Evolutionary conservation across 257 asterid genomes (phyloP), one percentile per base, ranked within the genome.

Genomic region (Datura wrightii): DNA sequence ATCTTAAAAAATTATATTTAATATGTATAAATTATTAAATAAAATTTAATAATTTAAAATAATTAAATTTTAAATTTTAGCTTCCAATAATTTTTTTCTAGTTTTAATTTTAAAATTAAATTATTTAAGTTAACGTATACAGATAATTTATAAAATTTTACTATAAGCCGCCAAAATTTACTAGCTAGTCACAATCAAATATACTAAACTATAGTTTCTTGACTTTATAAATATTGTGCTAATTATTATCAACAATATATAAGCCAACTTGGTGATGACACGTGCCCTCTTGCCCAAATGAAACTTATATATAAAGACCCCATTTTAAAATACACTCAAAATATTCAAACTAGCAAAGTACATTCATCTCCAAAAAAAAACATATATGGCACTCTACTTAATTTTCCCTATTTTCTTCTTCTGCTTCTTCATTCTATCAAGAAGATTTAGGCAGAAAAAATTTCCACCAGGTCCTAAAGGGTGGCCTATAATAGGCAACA

Each of bases 401-500:
- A 39, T 83, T 66, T 7, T 87, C 86, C 91, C 92, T 46, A 72
- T 46, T 1, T 6, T 46, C 52, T 46, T 87, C 14, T 72, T 87
- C 1, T 42, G 86, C 87, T 50, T 55, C 60, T 42, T 42, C 6
- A 0, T 71, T 6, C 10, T 88, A 44, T 82, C 90, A 52, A 13
- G 3, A 8, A 24, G 31, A 24, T 5, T 54, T 42, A 55, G 39
- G 0, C 87, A 86, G 2, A 90, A 90, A 69, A 88, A 86, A 8
- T 88, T 83, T 31, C 95, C 97, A 6, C 97, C 97, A 10, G 97
- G 97, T 84, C 31, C 31, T 24, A 24, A 24, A 24, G 31, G 31
- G 31, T 24, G 31, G 31, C 31, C 31, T 24, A 24, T 24, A 24
- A 24, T 24, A 24, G 31, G 31, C 31, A 24, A 24, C 31, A 24